Evolutionary conservation across 148 eudicot species (phyloP).

Genomic region (Spergularia marina): DNA sequence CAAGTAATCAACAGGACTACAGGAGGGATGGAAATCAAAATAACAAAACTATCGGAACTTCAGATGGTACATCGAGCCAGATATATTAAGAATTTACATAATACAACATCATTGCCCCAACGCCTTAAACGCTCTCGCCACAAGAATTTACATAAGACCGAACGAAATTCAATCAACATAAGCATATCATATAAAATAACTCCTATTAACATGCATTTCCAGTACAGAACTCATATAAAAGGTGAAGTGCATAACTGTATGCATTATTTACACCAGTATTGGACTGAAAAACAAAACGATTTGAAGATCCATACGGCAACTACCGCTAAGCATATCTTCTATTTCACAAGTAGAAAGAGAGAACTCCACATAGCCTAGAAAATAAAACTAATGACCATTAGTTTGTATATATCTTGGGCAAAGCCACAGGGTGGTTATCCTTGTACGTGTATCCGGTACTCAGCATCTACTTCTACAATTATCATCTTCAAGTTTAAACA

Average conservation of each 20-base stretch:
- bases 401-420: no score
- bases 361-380: no score
- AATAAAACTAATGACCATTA: no score
- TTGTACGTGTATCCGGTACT: not conserved
- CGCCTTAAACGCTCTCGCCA: no score
- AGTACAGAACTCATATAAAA: not conserved
- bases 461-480: not conserved
- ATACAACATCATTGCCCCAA: no score
- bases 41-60: not conserved
- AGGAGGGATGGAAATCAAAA: not conserved
- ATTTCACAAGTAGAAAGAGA: no score
- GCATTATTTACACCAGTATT: no score
- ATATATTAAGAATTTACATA: not conserved
- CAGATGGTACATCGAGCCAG: not conserved
- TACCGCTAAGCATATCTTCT: no score
- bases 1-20: not conserved
- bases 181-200: not conserved
- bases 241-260: no score
- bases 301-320: no score
- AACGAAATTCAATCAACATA: not conserved
- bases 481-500: not conserved
- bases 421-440: not conserved
- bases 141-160: not conserved
- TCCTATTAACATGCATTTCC: not conserved
- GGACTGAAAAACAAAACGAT: no score